Evolutionary conservation across 371 early-diverging fungal genomes (phyloP).

Genomic region (Umbelopsis sp.): DNA sequence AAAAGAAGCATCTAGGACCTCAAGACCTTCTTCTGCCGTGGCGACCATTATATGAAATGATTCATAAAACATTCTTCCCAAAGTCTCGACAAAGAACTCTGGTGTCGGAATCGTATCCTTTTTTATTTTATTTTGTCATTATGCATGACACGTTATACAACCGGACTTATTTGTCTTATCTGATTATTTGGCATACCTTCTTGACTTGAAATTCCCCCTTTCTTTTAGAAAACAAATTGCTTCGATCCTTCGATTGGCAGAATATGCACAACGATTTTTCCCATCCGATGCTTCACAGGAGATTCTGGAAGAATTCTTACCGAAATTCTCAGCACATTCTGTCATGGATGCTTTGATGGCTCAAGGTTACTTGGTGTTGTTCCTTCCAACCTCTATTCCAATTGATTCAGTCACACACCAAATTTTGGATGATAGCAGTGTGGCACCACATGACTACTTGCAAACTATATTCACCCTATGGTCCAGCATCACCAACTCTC

Average conservation of each 20-base stretch:
- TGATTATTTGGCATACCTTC: neutral
- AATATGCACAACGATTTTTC: constrained; percentile 62
- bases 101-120: constrained; percentile 54
- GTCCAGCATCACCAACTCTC: constrained; percentile 65
- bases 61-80: constrained; percentile 60
- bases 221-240: constrained; percentile 37
- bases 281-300: constrained; percentile 65
- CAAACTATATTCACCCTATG: constrained; percentile 83
- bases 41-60: constrained; percentile 73
- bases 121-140: neutral
- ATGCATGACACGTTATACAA: neutral
- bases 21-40: constrained; percentile 71
- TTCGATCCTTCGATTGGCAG: constrained; percentile 40
- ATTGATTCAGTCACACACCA: constrained; percentile 36
- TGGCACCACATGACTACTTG: constrained; percentile 66
- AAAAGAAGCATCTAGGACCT: constrained; percentile 51
- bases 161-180: neutral
- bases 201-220: neutral
- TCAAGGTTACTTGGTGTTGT: constrained; percentile 60
- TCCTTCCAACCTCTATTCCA: constrained; percentile 59
- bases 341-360: constrained; percentile 54
- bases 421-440: constrained; percentile 31
- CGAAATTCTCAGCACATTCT: constrained; percentile 63
- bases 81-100: constrained; percentile 66
- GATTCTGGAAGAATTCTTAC: constrained; percentile 75